Percentiles rank a stretch among this genome's conserved stretches.
Conservation (phyloP, 345 rosid genomes). For the Melaleuca alternifolia region DNA sequence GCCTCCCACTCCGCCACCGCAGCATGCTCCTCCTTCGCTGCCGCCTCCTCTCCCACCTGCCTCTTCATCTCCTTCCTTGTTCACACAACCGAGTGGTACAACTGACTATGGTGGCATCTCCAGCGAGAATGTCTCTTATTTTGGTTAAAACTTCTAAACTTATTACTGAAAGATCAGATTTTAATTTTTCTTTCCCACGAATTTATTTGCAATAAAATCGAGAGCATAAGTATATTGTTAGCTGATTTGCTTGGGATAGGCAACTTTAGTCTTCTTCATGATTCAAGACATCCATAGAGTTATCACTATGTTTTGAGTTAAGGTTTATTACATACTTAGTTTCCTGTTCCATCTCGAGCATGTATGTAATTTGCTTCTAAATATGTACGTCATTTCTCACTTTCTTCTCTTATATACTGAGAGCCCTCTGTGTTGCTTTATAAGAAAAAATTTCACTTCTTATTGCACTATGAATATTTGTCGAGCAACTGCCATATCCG, state of each 20-base stretch:
- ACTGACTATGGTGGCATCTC: conserved; percentile 53
- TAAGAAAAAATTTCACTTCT: not conserved
- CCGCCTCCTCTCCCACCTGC: conserved; percentile 28
- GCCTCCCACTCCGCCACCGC: conserved; percentile 15
- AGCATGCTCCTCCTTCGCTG: conserved; percentile 27
- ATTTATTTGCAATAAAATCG: conserved; percentile 4
- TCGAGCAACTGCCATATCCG: not conserved
- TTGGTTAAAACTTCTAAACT: conserved; percentile 26
- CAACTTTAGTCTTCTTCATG: not conserved
- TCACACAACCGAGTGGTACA: conserved; percentile 20
- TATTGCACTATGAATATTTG: not conserved
- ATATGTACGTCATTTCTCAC: not conserved
- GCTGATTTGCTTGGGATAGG: not conserved
- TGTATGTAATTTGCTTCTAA: not conserved
- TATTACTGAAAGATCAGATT: conserved; percentile 15
- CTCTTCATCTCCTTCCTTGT: conserved; percentile 52
- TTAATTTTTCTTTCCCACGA: conserved; percentile 16
- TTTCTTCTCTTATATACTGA: not conserved
- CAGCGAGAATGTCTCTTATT: conserved; percentile 60
- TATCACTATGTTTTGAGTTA: not conserved
- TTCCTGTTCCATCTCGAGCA: not conserved
- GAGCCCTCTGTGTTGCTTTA: not conserved
- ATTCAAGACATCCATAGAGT: not conserved
- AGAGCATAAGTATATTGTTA: not conserved
- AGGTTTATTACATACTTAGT: not conserved